These are phyloP conservation scores for Cladosporium velox DNA, from an alignment of 2,329 filamentous ascomycete genomes.

Conservation along the genomic window DNA sequence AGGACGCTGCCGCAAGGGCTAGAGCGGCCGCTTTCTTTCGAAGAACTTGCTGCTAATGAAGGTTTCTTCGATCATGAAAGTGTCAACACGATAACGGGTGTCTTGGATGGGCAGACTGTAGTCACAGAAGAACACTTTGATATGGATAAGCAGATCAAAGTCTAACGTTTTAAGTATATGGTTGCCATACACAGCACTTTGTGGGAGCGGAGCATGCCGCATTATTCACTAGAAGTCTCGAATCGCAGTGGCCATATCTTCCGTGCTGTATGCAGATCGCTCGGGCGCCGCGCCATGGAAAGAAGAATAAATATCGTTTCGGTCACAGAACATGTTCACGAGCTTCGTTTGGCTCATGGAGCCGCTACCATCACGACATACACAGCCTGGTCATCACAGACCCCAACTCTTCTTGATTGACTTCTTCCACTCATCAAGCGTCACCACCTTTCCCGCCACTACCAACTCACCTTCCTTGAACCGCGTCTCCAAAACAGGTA, in stretches of 20 bases:
- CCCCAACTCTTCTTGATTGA: neutral
- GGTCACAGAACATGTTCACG: neutral
- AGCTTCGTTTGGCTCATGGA: neutral
- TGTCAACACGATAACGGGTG: neutral
- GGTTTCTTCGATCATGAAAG: conserved; percentile 14
- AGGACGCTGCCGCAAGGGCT: neutral
- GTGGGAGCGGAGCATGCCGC: too few species aligned
- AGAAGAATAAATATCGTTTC: neutral
- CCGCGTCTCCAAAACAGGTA: neutral
- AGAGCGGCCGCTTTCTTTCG: neutral
- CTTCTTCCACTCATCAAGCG: conserved; percentile 10
- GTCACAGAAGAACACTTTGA: neutral
- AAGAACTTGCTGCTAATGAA: conserved; percentile 10
- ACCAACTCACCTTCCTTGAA: conserved; percentile 15
- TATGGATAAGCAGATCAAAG: neutral
- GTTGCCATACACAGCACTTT: too few species aligned
- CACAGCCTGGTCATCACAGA: neutral
- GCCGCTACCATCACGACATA: neutral
- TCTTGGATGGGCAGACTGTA: neutral
- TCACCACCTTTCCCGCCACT: neutral
- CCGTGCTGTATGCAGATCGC: too few species aligned
- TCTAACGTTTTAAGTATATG: neutral
- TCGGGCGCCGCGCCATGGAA: too few species aligned
- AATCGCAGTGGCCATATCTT: too few species aligned
- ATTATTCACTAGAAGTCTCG: too few species aligned